Evolutionary conservation across 2,329 filamentous ascomycete genomes (phyloP), one percentile per base, ranked within the genome.

Genomic region (Colletotrichum sansevieriae): DNA sequence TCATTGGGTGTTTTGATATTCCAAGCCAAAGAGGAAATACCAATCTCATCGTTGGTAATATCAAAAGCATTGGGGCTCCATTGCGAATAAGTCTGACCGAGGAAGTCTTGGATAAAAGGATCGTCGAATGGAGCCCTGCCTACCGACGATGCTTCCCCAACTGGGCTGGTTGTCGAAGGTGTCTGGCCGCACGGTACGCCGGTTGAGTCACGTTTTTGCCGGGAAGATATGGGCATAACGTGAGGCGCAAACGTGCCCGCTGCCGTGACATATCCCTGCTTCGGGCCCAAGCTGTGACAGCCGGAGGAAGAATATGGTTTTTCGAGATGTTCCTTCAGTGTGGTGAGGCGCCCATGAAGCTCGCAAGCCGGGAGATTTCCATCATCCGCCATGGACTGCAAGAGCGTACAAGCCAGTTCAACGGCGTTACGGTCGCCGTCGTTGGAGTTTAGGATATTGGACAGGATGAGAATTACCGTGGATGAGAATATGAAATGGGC

Each of bases 401-500:
- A 37, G 3, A 78, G 74, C n/a, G 75, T 77, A 0, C 77, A 25
- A 0, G 77, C 15, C 0, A 75, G 76, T 49, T 78, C 75, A 0
- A 78, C 62, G 8, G 75, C 73, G 13, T 77, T 76, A 0, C 76
- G 76, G 4, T 72, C 75, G 3, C 72, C 67, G 0, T 72, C 71
- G 0, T 72, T 72, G 0, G 76, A 76, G 11, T 76, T 76, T 70
- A 76, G 76, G 0, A 78, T 74, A 0, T 76, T 76, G 10, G 76
- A 78, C 84, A 77, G 74, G 56, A 77, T 72, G 0, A 77, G 70
- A 0, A 77, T 68, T 46, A 77, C 72, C 0, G 75, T 72, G 1
- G 75, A 73, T 1, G 75, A 76, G 46, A 77, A 77, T n/a, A 77
- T 72, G 41, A 77, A 75, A 52, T 77, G 75, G 0, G 75, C 75